These are phyloP conservation scores for Sugiyamaella valdiviana DNA, from an alignment of 805 yeast species.

Conservation along the genomic window DNA sequence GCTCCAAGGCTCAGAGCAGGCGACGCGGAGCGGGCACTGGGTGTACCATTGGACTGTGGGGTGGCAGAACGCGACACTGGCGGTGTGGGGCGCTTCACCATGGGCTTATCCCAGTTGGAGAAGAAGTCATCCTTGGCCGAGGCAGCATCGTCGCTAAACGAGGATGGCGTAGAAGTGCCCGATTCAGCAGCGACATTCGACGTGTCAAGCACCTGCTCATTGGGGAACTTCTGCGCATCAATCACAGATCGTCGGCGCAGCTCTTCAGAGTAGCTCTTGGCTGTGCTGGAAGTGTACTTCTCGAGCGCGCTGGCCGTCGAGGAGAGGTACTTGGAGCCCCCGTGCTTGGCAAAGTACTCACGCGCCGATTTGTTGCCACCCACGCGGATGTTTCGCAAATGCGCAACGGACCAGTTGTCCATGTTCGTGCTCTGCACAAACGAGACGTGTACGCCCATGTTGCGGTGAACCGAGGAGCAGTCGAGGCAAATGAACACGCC, in stretches of 20 bases:
- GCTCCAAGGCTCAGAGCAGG: slow-evolving; percentile 15
- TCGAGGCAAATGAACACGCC: slow-evolving; percentile 90
- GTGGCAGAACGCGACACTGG: slow-evolving; percentile 38
- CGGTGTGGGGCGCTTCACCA: slow-evolving; percentile 35
- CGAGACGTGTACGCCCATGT: slow-evolving; percentile 91
- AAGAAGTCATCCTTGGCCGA: slow-evolving; percentile 72
- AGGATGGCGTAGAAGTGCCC: slow-evolving; percentile 19
- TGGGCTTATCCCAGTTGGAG: slow-evolving; percentile 85
- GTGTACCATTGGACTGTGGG: slow-evolving; percentile 20
- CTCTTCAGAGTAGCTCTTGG: slow-evolving; percentile 75
- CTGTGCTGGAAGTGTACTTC: slow-evolving; percentile 76
- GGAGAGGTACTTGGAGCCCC: slow-evolving; percentile 67
- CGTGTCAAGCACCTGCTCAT: slow-evolving; percentile 58
- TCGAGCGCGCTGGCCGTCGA: slow-evolving; percentile 56
- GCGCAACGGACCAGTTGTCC: slow-evolving; percentile 91
- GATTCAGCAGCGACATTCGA: slow-evolving; percentile 26
- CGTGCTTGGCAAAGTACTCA: slow-evolving; percentile 76
- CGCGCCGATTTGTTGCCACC: slow-evolving; percentile 89
- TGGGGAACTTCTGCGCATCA: slow-evolving; percentile 70
- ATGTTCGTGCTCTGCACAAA: slow-evolving; percentile 88
- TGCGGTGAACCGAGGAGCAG: slow-evolving; percentile 93
- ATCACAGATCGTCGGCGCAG: slow-evolving; percentile 58
- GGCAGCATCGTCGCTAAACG: slow-evolving; percentile 8
- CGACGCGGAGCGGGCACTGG: slow-evolving; percentile 14
- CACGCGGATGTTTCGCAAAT: slow-evolving; percentile 82